These are phyloP conservation scores for Phtheirospermum japonicum DNA, from an alignment of 257 asterid genomes.

Conservation along the genomic window DNA sequence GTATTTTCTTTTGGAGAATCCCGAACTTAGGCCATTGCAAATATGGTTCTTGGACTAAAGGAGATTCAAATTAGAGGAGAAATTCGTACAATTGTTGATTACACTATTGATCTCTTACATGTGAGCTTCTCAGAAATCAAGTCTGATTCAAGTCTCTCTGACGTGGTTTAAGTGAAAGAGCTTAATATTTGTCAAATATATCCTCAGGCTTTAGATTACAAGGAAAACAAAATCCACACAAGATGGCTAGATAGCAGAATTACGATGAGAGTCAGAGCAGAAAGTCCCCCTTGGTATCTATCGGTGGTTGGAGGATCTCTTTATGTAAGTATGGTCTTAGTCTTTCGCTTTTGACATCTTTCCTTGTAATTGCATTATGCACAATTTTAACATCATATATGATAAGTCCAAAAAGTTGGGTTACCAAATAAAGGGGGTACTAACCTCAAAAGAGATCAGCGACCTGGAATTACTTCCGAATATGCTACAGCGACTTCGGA, in stretches of 20 bases:
- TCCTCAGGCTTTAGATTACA: conserved; percentile 85
- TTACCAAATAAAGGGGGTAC: no score
- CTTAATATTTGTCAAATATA: conserved; percentile 19
- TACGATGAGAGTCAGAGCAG: conserved; percentile 99
- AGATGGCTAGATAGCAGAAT: conserved; percentile 99
- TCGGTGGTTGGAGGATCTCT: conserved; percentile 99
- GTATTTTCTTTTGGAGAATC: conserved; percentile 99
- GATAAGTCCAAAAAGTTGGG: no score
- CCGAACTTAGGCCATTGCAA: conserved; percentile 94
- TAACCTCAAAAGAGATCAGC: no score
- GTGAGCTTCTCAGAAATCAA: conserved; percentile 47
- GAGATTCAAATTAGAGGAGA: conserved; percentile 99
- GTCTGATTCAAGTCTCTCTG: conserved; percentile 17
- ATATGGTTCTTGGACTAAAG: conserved; percentile 99
- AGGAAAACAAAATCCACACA: conserved; percentile 94
- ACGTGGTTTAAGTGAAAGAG: conserved; percentile 11
- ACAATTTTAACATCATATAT: conserved; percentile 2
- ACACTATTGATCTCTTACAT: conserved; percentile 94
- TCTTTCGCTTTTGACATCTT: conserved; percentile 23
- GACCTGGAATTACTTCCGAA: no score
- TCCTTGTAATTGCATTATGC: conserved; percentile 8
- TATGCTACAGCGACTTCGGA: no score
- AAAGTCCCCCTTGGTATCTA: conserved; percentile 99
- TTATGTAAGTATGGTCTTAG: conserved; percentile 59
- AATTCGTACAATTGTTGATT: conserved; percentile 96